phyloP scores from a whole-genome alignment of 176 grass and related monocot species.

The Avena insularis region DNA sequence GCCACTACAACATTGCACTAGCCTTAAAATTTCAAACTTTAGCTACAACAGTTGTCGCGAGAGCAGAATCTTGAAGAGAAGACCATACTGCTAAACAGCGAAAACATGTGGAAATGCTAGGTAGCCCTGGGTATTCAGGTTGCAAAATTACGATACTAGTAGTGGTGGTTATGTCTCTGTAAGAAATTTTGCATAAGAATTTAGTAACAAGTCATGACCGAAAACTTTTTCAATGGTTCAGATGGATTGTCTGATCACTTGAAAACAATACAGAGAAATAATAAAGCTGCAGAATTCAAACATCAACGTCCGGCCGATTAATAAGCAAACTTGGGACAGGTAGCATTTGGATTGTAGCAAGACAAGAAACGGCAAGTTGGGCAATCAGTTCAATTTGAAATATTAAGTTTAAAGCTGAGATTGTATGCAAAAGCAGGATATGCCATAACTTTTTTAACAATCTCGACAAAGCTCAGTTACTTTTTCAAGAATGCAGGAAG shows the following conservation, averaged over 20 bases:
- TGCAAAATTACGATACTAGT: background rate
- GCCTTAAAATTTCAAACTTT: background rate
- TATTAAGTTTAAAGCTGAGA: conserved; percentile 5
- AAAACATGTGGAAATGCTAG: background rate
- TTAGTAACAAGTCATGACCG: background rate
- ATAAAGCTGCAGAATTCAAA: background rate
- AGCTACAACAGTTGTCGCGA: background rate
- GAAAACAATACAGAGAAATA: background rate
- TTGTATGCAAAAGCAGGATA: conserved; percentile 1
- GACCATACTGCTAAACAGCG: background rate
- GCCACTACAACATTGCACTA: background rate
- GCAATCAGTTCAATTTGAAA: conserved; percentile 2
- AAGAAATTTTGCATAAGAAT: background rate
- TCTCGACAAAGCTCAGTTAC: background rate
- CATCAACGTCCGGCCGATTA: background rate
- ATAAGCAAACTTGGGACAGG: background rate
- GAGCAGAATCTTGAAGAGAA: background rate
- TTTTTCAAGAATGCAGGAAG: background rate
- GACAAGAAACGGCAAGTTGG: background rate
- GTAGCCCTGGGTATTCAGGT: background rate
- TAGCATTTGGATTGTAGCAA: background rate
- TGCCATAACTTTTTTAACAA: background rate
- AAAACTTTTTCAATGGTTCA: background rate
- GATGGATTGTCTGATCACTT: background rate
- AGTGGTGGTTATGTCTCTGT: background rate